These are phyloP conservation scores for Taiwanofungus camphoratus DNA, from an alignment of 1,284 basidiomycete genomes.

Conservation along the genomic window DNA sequence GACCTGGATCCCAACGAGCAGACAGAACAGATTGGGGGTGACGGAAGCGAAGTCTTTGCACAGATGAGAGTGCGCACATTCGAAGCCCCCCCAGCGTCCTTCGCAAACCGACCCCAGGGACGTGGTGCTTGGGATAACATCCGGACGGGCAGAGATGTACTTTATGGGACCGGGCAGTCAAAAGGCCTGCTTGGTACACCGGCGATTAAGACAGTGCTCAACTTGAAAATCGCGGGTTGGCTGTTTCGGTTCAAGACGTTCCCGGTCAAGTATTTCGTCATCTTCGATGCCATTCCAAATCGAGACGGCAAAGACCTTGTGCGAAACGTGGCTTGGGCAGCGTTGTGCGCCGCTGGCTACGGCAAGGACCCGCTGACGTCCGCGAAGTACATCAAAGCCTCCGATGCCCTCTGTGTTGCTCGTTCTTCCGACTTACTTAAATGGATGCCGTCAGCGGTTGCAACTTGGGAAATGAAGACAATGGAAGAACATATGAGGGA, in stretches of 20 bases:
- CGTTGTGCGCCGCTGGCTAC: slow-evolving; percentile 19
- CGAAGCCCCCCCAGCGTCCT: slow-evolving; percentile 18
- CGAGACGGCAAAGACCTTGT: slow-evolving; percentile 8
- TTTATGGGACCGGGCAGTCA: slow-evolving; percentile 16
- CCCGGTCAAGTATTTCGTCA: slow-evolving; percentile 28
- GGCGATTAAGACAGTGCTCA: slow-evolving; percentile 13
- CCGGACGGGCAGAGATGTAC: slow-evolving; percentile 14
- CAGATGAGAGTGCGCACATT: slow-evolving; percentile 18
- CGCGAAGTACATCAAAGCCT: background rate
- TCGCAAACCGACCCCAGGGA: background rate
- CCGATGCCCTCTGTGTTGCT: background rate
- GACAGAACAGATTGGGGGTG: slow-evolving; percentile 22
- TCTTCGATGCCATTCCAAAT: slow-evolving; percentile 18
- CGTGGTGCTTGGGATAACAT: slow-evolving; percentile 15
- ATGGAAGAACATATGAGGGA: slow-evolving; percentile 1
- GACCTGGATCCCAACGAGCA: slow-evolving; percentile 21
- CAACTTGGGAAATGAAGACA: background rate
- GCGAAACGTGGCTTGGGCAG: slow-evolving; percentile 21
- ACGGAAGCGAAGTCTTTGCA: background rate
- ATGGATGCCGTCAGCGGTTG: slow-evolving; percentile 1
- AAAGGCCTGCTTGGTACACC: background rate
- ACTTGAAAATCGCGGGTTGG: slow-evolving; percentile 6
- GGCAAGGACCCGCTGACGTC: slow-evolving; percentile 10
- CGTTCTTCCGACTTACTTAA: background rate
- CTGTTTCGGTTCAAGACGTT: slow-evolving; percentile 27